These are phyloP conservation scores for Populus hybrid DNA, from an alignment of 441 rosid species.

Conservation along the genomic window DNA sequence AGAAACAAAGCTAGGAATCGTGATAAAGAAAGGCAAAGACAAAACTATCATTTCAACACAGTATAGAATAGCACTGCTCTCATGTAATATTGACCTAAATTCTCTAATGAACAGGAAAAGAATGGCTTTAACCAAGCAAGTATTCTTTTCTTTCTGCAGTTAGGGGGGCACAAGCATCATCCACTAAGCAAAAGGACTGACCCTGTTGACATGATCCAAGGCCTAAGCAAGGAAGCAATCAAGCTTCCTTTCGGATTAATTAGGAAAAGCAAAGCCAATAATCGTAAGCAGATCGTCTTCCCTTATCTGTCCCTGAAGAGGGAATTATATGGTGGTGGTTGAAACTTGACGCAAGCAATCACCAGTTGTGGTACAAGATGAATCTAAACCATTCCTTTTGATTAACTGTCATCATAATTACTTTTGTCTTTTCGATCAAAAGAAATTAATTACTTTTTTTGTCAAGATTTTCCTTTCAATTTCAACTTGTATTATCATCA, in stretches of 20 bases:
- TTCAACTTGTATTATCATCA: not conserved
- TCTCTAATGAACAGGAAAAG: no score
- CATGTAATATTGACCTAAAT: no score
- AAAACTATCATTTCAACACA: no score
- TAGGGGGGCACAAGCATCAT: not conserved
- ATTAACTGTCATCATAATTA: conserved; percentile 10
- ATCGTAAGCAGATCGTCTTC: not conserved
- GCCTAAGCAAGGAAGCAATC: not conserved
- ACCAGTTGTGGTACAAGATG: not conserved
- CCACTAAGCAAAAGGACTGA: not conserved
- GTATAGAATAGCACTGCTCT: no score
- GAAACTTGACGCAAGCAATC: not conserved
- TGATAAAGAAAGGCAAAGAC: no score
- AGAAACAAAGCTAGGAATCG: no score
- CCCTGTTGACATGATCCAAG: not conserved
- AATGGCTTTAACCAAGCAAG: not conserved
- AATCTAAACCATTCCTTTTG: conserved; percentile 22
- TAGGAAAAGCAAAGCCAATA: conserved; percentile 21
- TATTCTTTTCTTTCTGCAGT: not conserved
- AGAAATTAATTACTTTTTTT: conserved; percentile 14
- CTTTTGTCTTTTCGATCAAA: conserved; percentile 15
- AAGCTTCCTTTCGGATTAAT: not conserved
- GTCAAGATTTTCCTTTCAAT: conserved; percentile 6
- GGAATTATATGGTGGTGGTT: conserved; percentile 11
- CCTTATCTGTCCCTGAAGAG: not conserved